phyloP scores from a whole-genome alignment of 2,329 filamentous ascomycete species.

The Diaporthe helianthi region DNA sequence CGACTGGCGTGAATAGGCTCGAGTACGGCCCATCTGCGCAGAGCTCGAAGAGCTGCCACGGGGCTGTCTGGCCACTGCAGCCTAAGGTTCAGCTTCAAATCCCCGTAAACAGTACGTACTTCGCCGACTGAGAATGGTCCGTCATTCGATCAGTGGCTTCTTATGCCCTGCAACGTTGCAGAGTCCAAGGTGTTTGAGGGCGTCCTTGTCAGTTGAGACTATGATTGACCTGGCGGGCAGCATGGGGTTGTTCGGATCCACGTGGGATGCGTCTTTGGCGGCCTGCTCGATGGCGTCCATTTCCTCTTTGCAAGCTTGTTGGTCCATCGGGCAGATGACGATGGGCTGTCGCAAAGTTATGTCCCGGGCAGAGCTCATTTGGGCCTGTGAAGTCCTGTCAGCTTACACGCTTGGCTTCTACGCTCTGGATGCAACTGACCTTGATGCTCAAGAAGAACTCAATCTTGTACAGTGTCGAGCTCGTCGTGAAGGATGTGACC shows the following conservation, averaged over 20 bases:
- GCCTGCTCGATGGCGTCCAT: slow-evolving; percentile 98
- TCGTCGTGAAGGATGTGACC: slow-evolving; percentile 90
- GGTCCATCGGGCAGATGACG: slow-evolving; percentile 93
- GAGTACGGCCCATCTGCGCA: not conserved
- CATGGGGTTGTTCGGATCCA: slow-evolving; percentile 91
- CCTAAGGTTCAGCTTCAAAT: not conserved
- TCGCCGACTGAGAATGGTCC: not conserved
- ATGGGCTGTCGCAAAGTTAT: slow-evolving; percentile 91
- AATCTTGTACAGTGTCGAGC: slow-evolving; percentile 94
- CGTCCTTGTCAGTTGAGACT: slow-evolving; percentile 74
- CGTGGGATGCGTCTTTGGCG: slow-evolving; percentile 87
- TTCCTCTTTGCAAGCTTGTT: slow-evolving; percentile 95
- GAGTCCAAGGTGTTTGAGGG: slow-evolving; percentile 66
- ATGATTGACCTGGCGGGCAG: slow-evolving; percentile 87
- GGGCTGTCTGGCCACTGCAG: not conserved
- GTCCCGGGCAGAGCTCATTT: slow-evolving; percentile 86
- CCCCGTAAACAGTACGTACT: not conserved
- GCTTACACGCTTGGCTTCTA: not conserved
- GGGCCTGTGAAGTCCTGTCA: slow-evolving; percentile 65
- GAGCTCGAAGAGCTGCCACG: not conserved
- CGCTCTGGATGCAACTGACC: slow-evolving; percentile 56
- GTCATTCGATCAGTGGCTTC: slow-evolving; percentile 70
- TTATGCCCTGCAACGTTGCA: slow-evolving; percentile 69
- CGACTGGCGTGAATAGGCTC: not conserved
- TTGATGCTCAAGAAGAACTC: slow-evolving; percentile 96